Evolutionary conservation across 2,329 filamentous ascomycete genomes (phyloP), one percentile per base, ranked within the genome.

Genomic region (Cytospora paraplurivora): DNA sequence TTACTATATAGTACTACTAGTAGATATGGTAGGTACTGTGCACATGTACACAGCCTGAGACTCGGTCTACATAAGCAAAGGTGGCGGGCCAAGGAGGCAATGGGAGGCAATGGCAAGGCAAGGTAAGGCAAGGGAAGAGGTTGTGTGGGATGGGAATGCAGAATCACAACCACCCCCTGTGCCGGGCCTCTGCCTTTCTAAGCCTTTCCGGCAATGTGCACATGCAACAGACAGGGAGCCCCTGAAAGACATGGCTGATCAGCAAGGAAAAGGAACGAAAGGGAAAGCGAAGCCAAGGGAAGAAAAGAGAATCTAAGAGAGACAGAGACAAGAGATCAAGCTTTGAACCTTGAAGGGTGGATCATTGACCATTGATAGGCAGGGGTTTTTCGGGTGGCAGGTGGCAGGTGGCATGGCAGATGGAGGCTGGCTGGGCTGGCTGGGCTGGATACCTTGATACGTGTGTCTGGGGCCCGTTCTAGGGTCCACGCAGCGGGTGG

Each of bases 261-360:
- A 44, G 17, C 17, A 17, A 4, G n/a, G n/a, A 7, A 17, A 27
- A n/a, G 41, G 17, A 44, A 19, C 41, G 19, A 37, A 37, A 37
- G 8, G 8, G 12, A 3, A 13, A 37, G 12, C 8, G 12, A 19
- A 27, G 27, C 41, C 13, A 17, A 4, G n/a, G n/a, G 12, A 17
- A n/a, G 41, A 17, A 44, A 19, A 17, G 19, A 37, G 12, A 7
- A 8, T 35, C 11, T 2, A 37, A 37, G 6, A 37, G 12, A 13
- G 12, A 19, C 17, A 44, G 19, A 60, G 47, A 37, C 6, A 34
- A 60, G 35, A 60, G 37, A n/a, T 60, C 37, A 53, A 54, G 58
- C 58, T 60, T 35, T 60, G 58, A 54, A 54, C 50, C 51, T 54
- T 49, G 58, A 60, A 32, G 47, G 50, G 58, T 54, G 35, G 41